phyloP scores from a whole-genome alignment of 257 asterid genomes.

The Solanum acaule region DNA sequence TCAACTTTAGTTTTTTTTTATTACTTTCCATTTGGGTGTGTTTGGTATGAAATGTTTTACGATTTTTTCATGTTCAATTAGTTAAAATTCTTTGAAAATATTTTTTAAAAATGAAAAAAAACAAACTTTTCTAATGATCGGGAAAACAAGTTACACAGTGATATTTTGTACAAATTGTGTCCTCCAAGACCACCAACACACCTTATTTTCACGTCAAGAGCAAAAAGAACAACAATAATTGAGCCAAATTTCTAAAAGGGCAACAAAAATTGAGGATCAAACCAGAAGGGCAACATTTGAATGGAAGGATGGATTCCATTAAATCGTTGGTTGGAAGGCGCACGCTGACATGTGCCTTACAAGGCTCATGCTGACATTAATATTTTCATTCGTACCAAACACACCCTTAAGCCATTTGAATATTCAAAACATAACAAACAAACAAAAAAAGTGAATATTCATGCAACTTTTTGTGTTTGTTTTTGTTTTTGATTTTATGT shows the following conservation, averaged over 20 bases:
- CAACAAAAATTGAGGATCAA: too few species aligned
- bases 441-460: not conserved
- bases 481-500: not conserved
- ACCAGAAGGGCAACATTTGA: too few species aligned
- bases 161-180: not conserved
- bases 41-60: not conserved
- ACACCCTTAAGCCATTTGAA: not conserved
- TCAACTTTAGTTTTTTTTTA: not conserved
- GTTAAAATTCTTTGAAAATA: too few species aligned
- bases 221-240: too few species aligned
- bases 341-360: too few species aligned
- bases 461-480: not conserved
- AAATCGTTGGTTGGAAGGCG: too few species aligned
- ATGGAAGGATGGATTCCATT: too few species aligned
- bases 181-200: fast-evolving
- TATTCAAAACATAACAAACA: not conserved
- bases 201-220: not conserved
- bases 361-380: too few species aligned
- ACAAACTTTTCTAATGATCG: not conserved
- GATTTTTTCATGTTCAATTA: not conserved
- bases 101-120: too few species aligned
- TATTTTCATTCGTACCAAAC: not conserved
- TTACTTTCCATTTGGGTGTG: not conserved
- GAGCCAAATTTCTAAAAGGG: too few species aligned
- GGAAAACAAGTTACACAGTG: not conserved